Evolutionary conservation across 768 basidiomycete genomes (phyloP).

Genomic region (Russula sp.): DNA sequence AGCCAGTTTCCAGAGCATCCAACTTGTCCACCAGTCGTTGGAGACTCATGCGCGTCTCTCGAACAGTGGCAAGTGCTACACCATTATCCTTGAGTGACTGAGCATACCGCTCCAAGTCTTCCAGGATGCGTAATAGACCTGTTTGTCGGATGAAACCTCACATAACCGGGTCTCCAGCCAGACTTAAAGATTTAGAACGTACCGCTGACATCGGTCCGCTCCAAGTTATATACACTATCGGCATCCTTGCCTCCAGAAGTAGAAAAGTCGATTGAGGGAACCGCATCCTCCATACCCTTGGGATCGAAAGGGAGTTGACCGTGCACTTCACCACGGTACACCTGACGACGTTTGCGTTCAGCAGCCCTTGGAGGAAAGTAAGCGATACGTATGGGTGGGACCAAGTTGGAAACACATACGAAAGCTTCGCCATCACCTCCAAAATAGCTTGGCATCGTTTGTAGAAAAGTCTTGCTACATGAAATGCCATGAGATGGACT

Average conservation of each 20-base stretch:
- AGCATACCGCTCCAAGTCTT: conserved; percentile 62
- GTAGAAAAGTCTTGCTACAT: conserved; percentile 71
- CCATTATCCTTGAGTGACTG: conserved; percentile 43
- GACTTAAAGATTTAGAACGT: conserved; percentile 31
- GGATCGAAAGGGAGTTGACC: conserved; percentile 87
- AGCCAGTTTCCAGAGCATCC: conserved; percentile 74
- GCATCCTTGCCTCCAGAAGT: conserved; percentile 62
- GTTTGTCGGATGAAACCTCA: conserved; percentile 2
- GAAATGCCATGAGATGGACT: conserved; percentile 9
- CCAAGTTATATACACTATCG: conserved; percentile 54
- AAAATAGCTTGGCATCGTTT: conserved; percentile 77
- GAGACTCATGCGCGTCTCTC: conserved; percentile 57
- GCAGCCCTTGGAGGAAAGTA: conserved; percentile 47
- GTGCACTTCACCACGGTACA: conserved; percentile 81
- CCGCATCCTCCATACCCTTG: conserved; percentile 74
- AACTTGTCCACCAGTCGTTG: conserved; percentile 72
- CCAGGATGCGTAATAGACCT: conserved; percentile 62
- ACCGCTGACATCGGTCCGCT: conserved; percentile 72
- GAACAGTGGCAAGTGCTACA: conserved; percentile 53
- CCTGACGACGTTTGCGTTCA: conserved; percentile 78
- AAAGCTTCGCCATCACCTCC: conserved; percentile 83
- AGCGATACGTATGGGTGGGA: background rate
- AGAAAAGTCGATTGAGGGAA: conserved; percentile 77
- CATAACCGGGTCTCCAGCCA: background rate
- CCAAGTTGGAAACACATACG: conserved; percentile 49